These are phyloP conservation scores for Carex scoparia DNA, from an alignment of 176 grass and related monocot genomes.

Conservation along the genomic window DNA sequence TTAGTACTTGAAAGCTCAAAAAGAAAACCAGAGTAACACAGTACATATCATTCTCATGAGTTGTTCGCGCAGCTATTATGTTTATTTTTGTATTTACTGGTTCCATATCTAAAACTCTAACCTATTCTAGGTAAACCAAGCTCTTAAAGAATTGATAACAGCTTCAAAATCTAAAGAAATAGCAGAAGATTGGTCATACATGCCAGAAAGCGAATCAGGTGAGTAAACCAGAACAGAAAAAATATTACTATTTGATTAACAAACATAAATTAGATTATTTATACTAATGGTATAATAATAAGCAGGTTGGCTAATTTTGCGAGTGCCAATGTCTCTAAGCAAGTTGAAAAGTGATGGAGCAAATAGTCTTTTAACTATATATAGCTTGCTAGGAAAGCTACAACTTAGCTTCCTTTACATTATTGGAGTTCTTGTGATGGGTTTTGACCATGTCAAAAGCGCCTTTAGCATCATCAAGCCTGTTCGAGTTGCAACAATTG, in stretches of 20 bases:
- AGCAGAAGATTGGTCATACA: conserved; percentile 63
- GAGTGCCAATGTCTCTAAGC: conserved; percentile 31
- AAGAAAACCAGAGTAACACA: background rate
- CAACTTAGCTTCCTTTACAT: conserved; percentile 89
- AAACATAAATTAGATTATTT: conserved; percentile 17
- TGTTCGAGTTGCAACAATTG: conserved; percentile 56
- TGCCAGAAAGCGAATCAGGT: conserved; percentile 63
- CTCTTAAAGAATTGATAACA: conserved; percentile 78
- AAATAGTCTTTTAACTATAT: conserved; percentile 45
- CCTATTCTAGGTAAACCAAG: conserved; percentile 56
- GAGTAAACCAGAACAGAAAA: background rate
- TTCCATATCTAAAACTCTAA: background rate
- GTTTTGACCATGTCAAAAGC: conserved; percentile 75
- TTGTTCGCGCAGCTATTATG: background rate
- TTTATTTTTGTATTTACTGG: background rate
- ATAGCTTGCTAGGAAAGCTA: conserved; percentile 83
- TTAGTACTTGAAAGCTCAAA: background rate
- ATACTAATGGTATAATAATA: conserved; percentile 36
- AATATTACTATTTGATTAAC: background rate
- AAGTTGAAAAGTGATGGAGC: conserved; percentile 49
- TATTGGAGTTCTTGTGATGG: conserved; percentile 73
- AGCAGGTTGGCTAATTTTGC: conserved; percentile 49
- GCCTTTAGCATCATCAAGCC: conserved; percentile 64
- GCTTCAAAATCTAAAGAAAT: conserved; percentile 48
- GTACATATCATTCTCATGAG: background rate